phyloP scores from a whole-genome alignment of 495 filamentous ascomycete genomes.

The Thermothielavioides terrestris region DNA sequence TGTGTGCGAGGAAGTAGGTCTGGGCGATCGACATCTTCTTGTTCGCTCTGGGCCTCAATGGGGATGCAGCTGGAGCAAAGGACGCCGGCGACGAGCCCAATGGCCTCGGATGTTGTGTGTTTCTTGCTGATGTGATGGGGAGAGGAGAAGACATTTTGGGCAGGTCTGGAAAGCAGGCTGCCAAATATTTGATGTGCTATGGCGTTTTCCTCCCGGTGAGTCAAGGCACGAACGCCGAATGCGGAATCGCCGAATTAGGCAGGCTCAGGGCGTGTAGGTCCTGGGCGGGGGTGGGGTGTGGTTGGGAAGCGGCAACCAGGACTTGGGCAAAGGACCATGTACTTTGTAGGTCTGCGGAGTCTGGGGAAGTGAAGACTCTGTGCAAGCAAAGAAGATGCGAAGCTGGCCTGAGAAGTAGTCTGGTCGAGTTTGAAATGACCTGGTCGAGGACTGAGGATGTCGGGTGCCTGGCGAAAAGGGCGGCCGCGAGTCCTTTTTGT shows the following conservation, averaged over 20 bases:
- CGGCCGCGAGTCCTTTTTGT: constrained; percentile 20
- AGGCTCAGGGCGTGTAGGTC: constrained; percentile 6
- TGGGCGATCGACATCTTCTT: constrained; percentile 92
- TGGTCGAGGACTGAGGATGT: constrained; percentile 4
- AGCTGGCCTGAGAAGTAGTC: neutral
- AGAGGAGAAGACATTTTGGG: constrained; percentile 27
- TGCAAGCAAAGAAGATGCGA: neutral
- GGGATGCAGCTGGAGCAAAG: constrained; percentile 16
- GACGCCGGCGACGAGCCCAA: constrained; percentile 9
- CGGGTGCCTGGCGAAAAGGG: constrained; percentile 8
- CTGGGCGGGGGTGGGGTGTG: constrained; percentile 15
- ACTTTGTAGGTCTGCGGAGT: neutral
- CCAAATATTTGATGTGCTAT: constrained; percentile 20
- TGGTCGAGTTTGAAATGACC: neutral
- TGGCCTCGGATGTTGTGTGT: constrained; percentile 10
- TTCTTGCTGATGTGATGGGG: constrained; percentile 19
- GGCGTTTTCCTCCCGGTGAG: constrained; percentile 20
- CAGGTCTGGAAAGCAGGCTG: constrained; percentile 6
- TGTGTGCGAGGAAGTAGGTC: constrained; percentile 95
- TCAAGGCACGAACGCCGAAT: constrained; percentile 28
- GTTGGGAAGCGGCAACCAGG: neutral
- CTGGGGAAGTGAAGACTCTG: too few species aligned
- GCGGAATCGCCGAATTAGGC: constrained; percentile 17
- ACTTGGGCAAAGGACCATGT: constrained; percentile 3
- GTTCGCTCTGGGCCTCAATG: constrained; percentile 23